phyloP scores from a whole-genome alignment of 805 yeast genomes.

The Lipomyces yamanashiensis region DNA sequence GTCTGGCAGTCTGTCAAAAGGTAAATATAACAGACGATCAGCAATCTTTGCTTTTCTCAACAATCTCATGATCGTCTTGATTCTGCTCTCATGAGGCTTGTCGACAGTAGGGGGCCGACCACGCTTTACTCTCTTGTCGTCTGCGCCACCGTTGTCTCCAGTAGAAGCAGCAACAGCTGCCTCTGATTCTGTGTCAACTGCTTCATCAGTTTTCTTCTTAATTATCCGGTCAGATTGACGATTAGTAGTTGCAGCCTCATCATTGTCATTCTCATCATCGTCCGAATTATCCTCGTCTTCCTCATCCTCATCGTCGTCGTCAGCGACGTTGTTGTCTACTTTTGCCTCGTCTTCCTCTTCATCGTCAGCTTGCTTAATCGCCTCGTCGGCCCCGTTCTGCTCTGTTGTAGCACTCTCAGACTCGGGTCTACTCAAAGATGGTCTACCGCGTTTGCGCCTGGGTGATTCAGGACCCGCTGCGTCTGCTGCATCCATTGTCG shows the following conservation, averaged over 20 bases:
- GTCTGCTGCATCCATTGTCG: background rate
- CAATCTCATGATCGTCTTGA: conserved; percentile 81
- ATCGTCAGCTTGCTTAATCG: conserved; percentile 26
- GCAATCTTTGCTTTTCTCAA: conserved; percentile 71
- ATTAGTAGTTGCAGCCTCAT: conserved; percentile 6
- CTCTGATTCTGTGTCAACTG: conserved; percentile 21
- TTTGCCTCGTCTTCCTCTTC: conserved; percentile 39
- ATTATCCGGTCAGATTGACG: conserved; percentile 18
- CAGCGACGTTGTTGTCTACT: conserved; percentile 39
- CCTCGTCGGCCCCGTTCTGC: conserved; percentile 23
- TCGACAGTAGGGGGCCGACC: conserved; percentile 93
- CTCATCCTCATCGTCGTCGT: conserved; percentile 36
- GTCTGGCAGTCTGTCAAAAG: conserved; percentile 58
- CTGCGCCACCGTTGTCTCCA: conserved; percentile 17
- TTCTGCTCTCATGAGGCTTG: conserved; percentile 88
- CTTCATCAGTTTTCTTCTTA: conserved; percentile 33
- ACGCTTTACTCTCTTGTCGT: conserved; percentile 61
- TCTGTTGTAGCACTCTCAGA: background rate
- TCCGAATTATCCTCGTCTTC: conserved; percentile 38
- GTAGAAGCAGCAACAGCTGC: conserved; percentile 3
- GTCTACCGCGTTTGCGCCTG: conserved; percentile 23
- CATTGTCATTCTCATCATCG: conserved; percentile 26
- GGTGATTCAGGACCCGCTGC: conserved; percentile 4
- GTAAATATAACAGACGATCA: conserved; percentile 35
- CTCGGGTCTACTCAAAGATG: conserved; percentile 2